Evolutionary conservation across 805 yeast genomes (phyloP).

Genomic region (Wilhelminamyces savonicus): DNA sequence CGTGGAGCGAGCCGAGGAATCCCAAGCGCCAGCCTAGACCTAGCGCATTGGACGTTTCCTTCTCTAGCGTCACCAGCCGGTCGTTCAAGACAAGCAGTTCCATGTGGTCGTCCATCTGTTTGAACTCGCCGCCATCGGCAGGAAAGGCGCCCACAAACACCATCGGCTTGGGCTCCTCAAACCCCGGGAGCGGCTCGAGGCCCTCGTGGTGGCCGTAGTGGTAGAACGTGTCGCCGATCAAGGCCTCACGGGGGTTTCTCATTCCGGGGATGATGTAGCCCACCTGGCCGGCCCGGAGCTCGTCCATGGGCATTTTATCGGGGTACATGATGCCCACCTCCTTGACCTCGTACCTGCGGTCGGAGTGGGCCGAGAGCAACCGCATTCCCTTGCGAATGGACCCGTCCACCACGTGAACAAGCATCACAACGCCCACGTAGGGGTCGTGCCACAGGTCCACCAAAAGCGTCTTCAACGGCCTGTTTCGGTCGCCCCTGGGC

Average conservation of each 20-base stretch:
- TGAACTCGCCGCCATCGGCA: conserved; percentile 88
- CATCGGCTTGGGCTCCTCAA: conserved; percentile 97
- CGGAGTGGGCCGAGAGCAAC: conserved; percentile 71
- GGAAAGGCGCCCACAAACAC: conserved; percentile 98
- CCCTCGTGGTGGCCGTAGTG: conserved; percentile 46
- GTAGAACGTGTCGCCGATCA: conserved; percentile 86
- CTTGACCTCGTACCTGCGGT: conserved; percentile 73
- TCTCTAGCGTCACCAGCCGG: conserved; percentile 80
- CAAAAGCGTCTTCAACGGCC: conserved; percentile 65
- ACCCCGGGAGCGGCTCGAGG: conserved; percentile 83
- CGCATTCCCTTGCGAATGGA: conserved; percentile 65
- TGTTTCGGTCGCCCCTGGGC: conserved; percentile 51
- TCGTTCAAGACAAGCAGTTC: conserved; percentile 86
- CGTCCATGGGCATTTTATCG: conserved; percentile 60
- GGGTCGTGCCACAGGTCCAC: conserved; percentile 99
- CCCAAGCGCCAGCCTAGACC: conserved; percentile 99
- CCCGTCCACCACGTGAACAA: conserved; percentile 85
- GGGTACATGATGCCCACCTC: conserved; percentile 97
- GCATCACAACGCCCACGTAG: conserved; percentile 82
- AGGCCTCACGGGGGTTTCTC: conserved; percentile 80
- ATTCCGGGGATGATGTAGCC: conserved; percentile 94
- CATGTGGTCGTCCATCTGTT: conserved; percentile 82
- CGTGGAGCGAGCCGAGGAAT: conserved; percentile 89
- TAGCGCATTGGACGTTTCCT: conserved; percentile 88
- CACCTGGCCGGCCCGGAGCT: conserved; percentile 82